These are phyloP conservation scores for Solanum appendiculatum DNA, from an alignment of 257 asterid genomes.

Conservation along the genomic window DNA sequence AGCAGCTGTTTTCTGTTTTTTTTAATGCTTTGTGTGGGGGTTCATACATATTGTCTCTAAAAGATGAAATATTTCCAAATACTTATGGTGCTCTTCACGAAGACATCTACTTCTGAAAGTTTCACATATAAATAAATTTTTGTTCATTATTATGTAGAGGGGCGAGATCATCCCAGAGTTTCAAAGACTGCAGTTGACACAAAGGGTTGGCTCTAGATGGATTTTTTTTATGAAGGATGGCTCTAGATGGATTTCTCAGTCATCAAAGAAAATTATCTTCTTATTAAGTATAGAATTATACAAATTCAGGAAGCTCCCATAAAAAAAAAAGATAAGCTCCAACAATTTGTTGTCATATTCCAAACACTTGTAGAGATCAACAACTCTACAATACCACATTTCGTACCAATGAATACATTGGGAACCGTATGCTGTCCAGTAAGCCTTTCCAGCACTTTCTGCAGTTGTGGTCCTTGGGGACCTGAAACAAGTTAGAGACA, in stretches of 20 bases:
- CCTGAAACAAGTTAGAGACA: constrained; percentile 38
- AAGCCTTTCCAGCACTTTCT: constrained; percentile 65
- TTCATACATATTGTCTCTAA: too few species aligned
- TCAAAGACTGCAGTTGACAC: neutral
- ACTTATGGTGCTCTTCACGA: neutral
- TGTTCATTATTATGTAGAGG: neutral
- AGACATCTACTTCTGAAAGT: neutral
- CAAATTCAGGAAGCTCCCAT: neutral
- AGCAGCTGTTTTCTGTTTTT: neutral
- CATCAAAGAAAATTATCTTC: neutral
- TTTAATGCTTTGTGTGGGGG: neutral
- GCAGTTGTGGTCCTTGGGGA: constrained; percentile 67
- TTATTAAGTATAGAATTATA: neutral
- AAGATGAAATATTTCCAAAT: neutral
- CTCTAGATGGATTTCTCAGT: neutral
- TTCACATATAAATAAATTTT: neutral
- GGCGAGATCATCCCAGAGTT: neutral
- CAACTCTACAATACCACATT: neutral
- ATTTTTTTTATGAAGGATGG: neutral
- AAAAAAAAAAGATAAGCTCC: neutral
- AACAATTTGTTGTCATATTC: neutral
- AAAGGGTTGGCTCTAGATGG: neutral
- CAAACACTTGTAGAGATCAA: neutral
- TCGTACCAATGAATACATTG: constrained; percentile 84
- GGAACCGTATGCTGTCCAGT: constrained; percentile 95